Base-by-base conservation (phyloP, 2,329 filamentous ascomycete species). In the Hansfordia pulvinata region DNA sequence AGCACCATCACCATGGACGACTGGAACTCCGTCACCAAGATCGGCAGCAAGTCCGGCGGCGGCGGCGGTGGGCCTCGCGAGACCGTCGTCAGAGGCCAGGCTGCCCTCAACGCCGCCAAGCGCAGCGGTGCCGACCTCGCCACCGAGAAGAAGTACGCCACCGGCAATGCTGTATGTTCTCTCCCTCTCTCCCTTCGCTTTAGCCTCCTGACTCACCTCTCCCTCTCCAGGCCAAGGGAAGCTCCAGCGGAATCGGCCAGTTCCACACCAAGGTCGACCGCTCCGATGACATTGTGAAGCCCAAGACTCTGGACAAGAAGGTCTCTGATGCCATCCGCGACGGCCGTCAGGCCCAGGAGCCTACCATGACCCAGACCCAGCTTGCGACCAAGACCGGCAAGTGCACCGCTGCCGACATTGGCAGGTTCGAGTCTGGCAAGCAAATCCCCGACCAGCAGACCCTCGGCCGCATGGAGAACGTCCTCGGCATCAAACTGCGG, bases 201-300 rank as follows among this genome's bases (percentile, higher is more conserved):
- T 13, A 16, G 13, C 10, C 12, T n/a, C 27, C 37, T 42, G 33
- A 44, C 35, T 7, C 14, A 11, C 8, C 5, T 19, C 17, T 20
- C n/a, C 19, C 13, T 8, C 5, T 19, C 28, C 38, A 68, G 59
- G 50, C 62, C 36, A n/a, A n/a, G n/a, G n/a, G n/a, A n/a, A n/a
- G n/a, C n/a, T n/a, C n/a, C n/a, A n/a, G n/a, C n/a, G n/a, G n/a
- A n/a, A n/a, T n/a, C n/a, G 90, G 90, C 43, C 90, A 98, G 62
- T 86, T 83, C 51, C 69, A 96, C 39, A 96, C 90, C 41, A 94
- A 96, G 66, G 86, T 98, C 55, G 90, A 96, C 67, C 86, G 88
- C 42, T 77, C 76, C 52, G 86, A 96, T 64, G 90, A 94, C 53
- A 93, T 94, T 60, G 78, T 96, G 59, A 93, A 93, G 64, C 86